Conservation (phyloP, 2,329 filamentous ascomycete species). For the Trichoderma pleuroti region DNA sequence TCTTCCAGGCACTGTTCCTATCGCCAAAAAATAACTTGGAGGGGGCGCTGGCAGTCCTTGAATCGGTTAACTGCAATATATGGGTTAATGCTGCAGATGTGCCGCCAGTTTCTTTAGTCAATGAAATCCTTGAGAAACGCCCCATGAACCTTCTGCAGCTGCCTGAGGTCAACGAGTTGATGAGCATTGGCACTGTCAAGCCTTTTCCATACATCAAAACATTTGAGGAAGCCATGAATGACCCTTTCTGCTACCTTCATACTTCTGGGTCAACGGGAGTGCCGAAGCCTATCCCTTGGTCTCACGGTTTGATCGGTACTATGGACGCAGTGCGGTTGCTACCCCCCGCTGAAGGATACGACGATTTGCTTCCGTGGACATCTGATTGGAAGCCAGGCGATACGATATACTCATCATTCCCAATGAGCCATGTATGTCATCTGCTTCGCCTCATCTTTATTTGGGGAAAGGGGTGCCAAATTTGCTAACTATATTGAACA, state of each 20-base stretch:
- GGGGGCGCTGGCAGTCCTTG: slow-evolving; percentile 33
- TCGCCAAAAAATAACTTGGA: slow-evolving; percentile 34
- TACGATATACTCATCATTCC: slow-evolving; percentile 35
- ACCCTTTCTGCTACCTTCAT: slow-evolving; percentile 39
- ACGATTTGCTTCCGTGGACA: slow-evolving; percentile 29
- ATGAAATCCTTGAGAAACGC: neutral
- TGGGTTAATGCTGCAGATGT: slow-evolving; percentile 28
- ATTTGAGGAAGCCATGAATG: slow-evolving; percentile 32
- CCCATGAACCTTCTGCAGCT: neutral
- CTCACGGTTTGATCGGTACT: slow-evolving; percentile 32
- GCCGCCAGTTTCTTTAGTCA: neutral
- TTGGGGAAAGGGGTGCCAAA: neutral
- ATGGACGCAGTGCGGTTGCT: slow-evolving; percentile 38
- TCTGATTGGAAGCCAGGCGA: slow-evolving; percentile 30
- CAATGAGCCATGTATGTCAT: slow-evolving; percentile 34
- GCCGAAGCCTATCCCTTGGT: slow-evolving; percentile 39
- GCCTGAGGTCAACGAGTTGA: neutral
- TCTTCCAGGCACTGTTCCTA: neutral
- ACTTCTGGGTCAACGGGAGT: slow-evolving; percentile 43
- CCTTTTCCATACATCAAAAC: slow-evolving; percentile 32
- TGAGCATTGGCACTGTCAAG: neutral
- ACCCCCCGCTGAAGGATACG: slow-evolving; percentile 31
- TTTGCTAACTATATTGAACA: neutral
- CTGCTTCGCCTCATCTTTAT: fast-evolving
- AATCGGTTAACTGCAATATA: slow-evolving; percentile 31